These are phyloP conservation scores for Spiromastix sp. DNA, from an alignment of 2,329 filamentous ascomycete genomes.

Conservation along the genomic window DNA sequence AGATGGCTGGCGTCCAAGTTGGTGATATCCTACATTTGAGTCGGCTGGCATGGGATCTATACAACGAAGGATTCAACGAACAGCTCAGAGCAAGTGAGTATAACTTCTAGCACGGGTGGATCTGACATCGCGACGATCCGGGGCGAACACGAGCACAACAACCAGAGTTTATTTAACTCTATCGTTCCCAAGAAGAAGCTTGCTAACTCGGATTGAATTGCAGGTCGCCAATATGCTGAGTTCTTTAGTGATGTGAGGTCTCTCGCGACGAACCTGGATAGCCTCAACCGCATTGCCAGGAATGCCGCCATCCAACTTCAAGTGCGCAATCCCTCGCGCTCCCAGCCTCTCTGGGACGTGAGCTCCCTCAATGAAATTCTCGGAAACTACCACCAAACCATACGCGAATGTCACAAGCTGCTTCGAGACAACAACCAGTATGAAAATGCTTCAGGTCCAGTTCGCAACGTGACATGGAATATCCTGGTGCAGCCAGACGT, in stretches of 20 bases:
- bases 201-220: too few species aligned
- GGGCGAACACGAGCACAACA: too few species aligned
- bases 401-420: constrained; percentile 11
- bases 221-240: constrained; percentile 1
- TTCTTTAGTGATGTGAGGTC: constrained; percentile 1
- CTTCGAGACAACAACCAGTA: constrained; percentile 8
- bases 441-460: constrained; percentile 7
- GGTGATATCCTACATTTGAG: constrained; percentile 4
- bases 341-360: constrained; percentile 1
- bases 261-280: constrained; percentile 3
- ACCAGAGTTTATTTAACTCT: too few species aligned
- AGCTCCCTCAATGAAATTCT: constrained; percentile 7
- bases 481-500: constrained; percentile 9
- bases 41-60: constrained; percentile 3
- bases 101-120: too few species aligned
- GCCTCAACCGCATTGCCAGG: not conserved
- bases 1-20: constrained; percentile 5
- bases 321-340: not conserved
- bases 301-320: constrained; percentile 4
- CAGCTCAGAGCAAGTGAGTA: constrained; percentile 4
- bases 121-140: too few species aligned
- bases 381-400: constrained; percentile 12
- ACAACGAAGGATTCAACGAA: constrained; percentile 2
- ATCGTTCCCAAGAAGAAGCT: too few species aligned
- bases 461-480: constrained; percentile 10